phyloP scores from a whole-genome alignment of 176 grass and related monocot genomes.

The Juncus effusus region DNA sequence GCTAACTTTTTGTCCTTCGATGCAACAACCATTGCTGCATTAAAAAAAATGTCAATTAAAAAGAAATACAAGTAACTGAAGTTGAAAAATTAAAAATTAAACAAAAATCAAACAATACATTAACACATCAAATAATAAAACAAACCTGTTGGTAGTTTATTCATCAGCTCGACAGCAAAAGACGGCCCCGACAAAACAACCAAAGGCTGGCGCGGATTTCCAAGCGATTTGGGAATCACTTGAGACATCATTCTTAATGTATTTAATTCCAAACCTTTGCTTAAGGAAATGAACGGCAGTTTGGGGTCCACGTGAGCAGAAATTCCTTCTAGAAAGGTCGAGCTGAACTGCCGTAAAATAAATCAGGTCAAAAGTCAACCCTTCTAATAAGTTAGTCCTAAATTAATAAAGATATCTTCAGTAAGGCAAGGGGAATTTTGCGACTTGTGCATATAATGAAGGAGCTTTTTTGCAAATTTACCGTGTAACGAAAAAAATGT shows the following conservation, averaged over 20 bases:
- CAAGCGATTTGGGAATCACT: constrained; percentile 70
- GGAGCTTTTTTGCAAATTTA: too few species aligned
- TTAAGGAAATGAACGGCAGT: constrained; percentile 92
- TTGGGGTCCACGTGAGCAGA: constrained; percentile 74
- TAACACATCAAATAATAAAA: too few species aligned
- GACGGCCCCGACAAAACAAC: constrained; percentile 79
- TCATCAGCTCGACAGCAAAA: constrained; percentile 89
- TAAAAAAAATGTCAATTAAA: constrained; percentile 18
- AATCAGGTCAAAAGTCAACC: constrained; percentile 19
- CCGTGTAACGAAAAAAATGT: too few species aligned
- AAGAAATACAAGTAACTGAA: constrained; percentile 7
- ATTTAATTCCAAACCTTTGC: constrained; percentile 88
- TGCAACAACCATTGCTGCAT: constrained; percentile 89
- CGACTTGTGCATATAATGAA: too few species aligned
- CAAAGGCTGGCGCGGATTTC: constrained; percentile 69
- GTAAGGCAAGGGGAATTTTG: too few species aligned
- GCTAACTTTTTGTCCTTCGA: constrained; percentile 93
- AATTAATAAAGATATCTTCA: too few species aligned
- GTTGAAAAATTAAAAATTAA: background rate
- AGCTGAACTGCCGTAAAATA: constrained; percentile 86
- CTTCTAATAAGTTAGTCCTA: background rate
- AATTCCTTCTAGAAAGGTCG: constrained; percentile 73
- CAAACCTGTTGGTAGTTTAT: constrained; percentile 86
- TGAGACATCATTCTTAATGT: constrained; percentile 91
- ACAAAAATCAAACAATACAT: too few species aligned